Conservation (phyloP, 768 basidiomycete species). For the Suillus hirtellus region DNA sequence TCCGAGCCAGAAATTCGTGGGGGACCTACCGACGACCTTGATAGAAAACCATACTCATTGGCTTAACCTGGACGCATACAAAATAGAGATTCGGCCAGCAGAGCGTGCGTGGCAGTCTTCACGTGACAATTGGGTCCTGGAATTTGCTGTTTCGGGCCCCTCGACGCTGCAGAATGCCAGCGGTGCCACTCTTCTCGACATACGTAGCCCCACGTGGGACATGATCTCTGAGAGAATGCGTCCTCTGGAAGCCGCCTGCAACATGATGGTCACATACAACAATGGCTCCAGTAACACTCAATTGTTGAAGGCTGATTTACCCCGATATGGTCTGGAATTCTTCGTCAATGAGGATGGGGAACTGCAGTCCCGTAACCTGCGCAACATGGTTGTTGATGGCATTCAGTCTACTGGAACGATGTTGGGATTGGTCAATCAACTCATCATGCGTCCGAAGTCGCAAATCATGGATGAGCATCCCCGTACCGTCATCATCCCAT, state of each 20-base stretch:
- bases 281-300: neutral
- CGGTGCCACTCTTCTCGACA: slow-evolving; percentile 23
- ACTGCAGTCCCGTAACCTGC: slow-evolving; percentile 44
- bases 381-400: slow-evolving; percentile 41
- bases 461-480: slow-evolving; percentile 8
- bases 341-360: slow-evolving; percentile 33
- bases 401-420: slow-evolving; percentile 45
- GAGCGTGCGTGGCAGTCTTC: slow-evolving; percentile 27
- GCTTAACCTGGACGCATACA: slow-evolving; percentile 25
- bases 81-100: slow-evolving; percentile 32
- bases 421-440: slow-evolving; percentile 42
- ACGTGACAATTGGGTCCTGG: slow-evolving; percentile 28
- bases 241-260: slow-evolving; percentile 25
- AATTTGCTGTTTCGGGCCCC: slow-evolving; percentile 15
- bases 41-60: slow-evolving; percentile 31
- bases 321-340: slow-evolving; percentile 44
- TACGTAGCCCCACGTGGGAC: slow-evolving; percentile 27
- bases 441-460: slow-evolving; percentile 39
- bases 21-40: slow-evolving; percentile 29
- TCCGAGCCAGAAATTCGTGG: slow-evolving; percentile 22
- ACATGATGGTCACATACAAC: slow-evolving; percentile 24
- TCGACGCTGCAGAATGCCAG: slow-evolving; percentile 12
- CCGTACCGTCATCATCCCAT: slow-evolving; percentile 40
- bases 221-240: slow-evolving; percentile 27
- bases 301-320: slow-evolving; percentile 34